phyloP scores from a whole-genome alignment of 345 rosid species.

The Citrus sinensis region DNA sequence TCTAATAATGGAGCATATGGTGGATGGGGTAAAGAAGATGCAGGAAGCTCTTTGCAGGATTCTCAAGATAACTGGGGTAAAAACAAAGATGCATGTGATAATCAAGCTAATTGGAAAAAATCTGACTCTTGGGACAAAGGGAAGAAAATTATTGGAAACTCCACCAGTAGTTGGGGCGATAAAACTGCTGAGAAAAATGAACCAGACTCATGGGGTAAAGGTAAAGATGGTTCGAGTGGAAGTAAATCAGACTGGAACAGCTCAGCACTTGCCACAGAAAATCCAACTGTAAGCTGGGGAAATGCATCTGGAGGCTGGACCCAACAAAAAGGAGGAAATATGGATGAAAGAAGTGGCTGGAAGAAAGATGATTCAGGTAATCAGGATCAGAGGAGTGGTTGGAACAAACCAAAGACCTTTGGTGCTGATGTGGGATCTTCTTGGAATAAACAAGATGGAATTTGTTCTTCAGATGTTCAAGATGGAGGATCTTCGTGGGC shows the following conservation, averaged over 20 bases:
- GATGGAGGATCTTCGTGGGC: neutral
- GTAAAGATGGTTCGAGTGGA: conserved; percentile 14
- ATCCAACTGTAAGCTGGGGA: conserved; percentile 22
- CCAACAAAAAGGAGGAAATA: conserved; percentile 9
- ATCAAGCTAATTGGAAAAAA: conserved; percentile 13
- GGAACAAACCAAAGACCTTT: conserved; percentile 24
- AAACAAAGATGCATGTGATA: neutral
- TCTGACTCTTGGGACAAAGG: conserved; percentile 5
- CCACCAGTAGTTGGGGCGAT: conserved; percentile 23
- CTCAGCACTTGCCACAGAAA: conserved; percentile 3
- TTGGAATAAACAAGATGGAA: conserved; percentile 23
- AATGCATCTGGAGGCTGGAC: conserved; percentile 8
- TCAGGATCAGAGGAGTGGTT: neutral
- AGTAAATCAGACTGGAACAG: conserved; percentile 19
- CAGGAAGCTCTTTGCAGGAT: conserved; percentile 18
- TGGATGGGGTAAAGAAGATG: conserved; percentile 48
- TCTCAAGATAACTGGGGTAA: conserved; percentile 36
- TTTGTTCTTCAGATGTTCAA: neutral
- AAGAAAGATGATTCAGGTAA: conserved; percentile 5
- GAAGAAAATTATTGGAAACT: conserved; percentile 15
- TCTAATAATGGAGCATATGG: conserved; percentile 31
- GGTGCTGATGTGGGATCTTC: conserved; percentile 19
- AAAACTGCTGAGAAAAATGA: conserved; percentile 6
- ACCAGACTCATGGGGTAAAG: neutral
- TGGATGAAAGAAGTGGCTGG: conserved; percentile 20